Conservation (phyloP, 768 basidiomycete genomes). For the Mrakia frigida region DNA sequence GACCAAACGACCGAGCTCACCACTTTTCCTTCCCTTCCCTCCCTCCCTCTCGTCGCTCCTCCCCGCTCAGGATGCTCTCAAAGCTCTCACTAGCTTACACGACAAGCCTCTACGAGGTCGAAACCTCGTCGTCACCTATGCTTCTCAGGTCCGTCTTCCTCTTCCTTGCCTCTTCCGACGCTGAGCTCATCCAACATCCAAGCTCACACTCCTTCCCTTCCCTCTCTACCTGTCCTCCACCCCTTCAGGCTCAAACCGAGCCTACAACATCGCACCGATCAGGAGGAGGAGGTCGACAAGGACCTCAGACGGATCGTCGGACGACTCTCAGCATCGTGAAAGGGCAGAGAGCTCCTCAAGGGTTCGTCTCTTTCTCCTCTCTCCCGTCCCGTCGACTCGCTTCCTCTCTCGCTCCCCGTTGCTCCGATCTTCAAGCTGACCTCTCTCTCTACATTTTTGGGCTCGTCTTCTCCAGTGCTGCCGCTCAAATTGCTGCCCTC, state of each 20-base stretch:
- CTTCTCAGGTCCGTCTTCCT: conserved; percentile 60
- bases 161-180: not conserved
- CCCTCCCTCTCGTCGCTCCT: not conserved
- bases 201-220: not conserved
- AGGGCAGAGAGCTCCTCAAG: conserved; percentile 53
- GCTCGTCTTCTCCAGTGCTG: conserved; percentile 57
- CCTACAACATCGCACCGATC: conserved; percentile 9
- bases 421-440: not conserved
- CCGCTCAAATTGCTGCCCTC: conserved; percentile 86
- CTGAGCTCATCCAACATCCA: not conserved
- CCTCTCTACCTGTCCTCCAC: not conserved
- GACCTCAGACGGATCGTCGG: conserved; percentile 47
- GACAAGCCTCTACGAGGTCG: conserved; percentile 79
- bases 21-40: conserved; percentile 2
- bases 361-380: conserved; percentile 46
- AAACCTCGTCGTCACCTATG: conserved; percentile 83
- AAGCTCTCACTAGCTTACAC: conserved; percentile 66
- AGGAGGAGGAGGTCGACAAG: conserved; percentile 8
- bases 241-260: conserved; percentile 14
- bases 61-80: conserved; percentile 67
- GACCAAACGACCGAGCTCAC: not conserved
- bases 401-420: conserved; percentile 7
- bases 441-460: no score
- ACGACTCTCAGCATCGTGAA: conserved; percentile 87
- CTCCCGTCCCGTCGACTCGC: not conserved